phyloP scores from a whole-genome alignment of 208 protist species.

The Leishmania turanica region DNA sequence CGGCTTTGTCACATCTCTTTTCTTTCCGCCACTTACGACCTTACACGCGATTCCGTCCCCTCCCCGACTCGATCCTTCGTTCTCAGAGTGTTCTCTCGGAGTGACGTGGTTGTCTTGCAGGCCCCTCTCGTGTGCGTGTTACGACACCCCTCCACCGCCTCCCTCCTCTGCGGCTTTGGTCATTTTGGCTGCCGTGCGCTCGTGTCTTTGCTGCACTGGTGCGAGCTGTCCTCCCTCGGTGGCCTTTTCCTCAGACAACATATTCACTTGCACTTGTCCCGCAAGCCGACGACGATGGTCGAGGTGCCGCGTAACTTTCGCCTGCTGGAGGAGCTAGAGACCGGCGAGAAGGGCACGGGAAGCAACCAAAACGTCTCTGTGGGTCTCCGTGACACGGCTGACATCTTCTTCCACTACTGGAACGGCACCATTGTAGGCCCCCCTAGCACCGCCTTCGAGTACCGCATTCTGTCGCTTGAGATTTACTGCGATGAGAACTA shows the following conservation, averaged over 20 bases:
- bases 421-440: conserved; percentile 93
- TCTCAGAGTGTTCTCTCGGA: not conserved
- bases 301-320: conserved; percentile 93
- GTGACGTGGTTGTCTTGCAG: not conserved
- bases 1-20: not conserved
- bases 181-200: not conserved
- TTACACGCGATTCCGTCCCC: not conserved
- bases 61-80: not conserved
- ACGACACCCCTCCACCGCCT: not conserved
- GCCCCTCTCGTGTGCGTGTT: not conserved
- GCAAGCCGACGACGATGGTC: conserved; percentile 46
- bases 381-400: conserved; percentile 83
- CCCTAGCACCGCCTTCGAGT: conserved; percentile 87
- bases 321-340: conserved; percentile 89
- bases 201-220: not conserved
- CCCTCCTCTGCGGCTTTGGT: not conserved
- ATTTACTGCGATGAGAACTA: conserved; percentile 93
- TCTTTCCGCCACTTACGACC: not conserved
- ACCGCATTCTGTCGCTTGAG: conserved; percentile 86
- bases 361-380: conserved; percentile 90
- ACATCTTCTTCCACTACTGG: conserved; percentile 93
- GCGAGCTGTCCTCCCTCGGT: not conserved
- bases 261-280: not conserved
- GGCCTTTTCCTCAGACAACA: not conserved
- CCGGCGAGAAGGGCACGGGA: conserved; percentile 90